A percentile compares a stretch with the other conserved stretches of the same genome.
Conservation (phyloP, 352 stramenopile species). For the Globisporangium spiculum region DNA sequence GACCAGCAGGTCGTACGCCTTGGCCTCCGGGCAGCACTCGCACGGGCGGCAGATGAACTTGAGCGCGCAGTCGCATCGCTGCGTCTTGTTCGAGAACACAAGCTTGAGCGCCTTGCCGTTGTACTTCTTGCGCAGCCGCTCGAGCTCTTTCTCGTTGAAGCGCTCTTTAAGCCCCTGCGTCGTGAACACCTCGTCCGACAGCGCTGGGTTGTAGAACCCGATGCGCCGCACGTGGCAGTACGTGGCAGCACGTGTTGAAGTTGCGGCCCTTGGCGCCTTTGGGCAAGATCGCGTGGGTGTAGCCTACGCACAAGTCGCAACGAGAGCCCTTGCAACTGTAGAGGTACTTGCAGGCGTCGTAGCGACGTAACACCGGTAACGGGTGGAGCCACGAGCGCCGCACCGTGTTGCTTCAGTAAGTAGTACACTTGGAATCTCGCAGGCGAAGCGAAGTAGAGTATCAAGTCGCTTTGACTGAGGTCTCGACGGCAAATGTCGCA, state of each 20-base stretch:
- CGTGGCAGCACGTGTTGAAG: conserved; percentile 9
- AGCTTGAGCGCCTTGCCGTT: conserved; percentile 12
- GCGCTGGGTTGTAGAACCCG: background rate
- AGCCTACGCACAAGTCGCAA: background rate
- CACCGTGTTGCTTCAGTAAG: background rate
- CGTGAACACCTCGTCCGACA: conserved; percentile 10
- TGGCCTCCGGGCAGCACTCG: conserved; percentile 7
- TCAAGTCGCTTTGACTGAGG: background rate
- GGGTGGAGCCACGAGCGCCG: background rate
- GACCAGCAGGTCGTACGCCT: conserved; percentile 10
- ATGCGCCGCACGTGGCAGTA: conserved; percentile 10
- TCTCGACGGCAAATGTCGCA: background rate
- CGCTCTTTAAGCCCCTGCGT: conserved; percentile 9
- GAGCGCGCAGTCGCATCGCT: conserved; percentile 13
- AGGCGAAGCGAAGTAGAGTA: background rate
- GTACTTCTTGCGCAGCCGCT: conserved; percentile 12
- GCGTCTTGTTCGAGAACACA: conserved; percentile 4
- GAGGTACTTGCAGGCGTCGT: background rate
- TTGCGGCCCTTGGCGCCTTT: conserved; percentile 5
- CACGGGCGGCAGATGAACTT: conserved; percentile 14
- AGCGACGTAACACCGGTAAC: background rate
- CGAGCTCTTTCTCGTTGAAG: conserved; percentile 9
- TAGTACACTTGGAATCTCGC: background rate
- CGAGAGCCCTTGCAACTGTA: conserved; percentile 9
- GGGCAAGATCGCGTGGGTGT: conserved; percentile 11